phyloP scores from a whole-genome alignment of 805 yeast species.

The Crinitomyces ghanaensis region DNA sequence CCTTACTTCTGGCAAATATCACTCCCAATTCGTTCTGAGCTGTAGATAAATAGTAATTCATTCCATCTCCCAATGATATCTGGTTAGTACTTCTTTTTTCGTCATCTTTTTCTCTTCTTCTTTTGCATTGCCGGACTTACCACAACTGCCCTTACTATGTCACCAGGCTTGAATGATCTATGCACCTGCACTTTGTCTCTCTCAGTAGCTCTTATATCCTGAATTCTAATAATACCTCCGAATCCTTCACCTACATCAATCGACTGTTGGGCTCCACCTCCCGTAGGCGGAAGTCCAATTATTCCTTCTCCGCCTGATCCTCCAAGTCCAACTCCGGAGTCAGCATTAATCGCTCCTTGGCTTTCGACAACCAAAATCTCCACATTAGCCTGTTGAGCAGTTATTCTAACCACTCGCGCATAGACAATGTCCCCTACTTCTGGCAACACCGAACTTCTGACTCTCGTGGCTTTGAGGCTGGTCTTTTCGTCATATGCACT shows the following conservation, averaged over 20 bases:
- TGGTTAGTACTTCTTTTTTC: slow-evolving; percentile 4
- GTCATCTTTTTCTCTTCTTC: too few relatives aligned
- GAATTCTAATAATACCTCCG: slow-evolving; percentile 74
- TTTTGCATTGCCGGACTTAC: too few relatives aligned
- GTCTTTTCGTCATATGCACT: slow-evolving; percentile 9
- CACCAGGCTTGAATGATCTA: slow-evolving; percentile 83
- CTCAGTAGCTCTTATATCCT: slow-evolving; percentile 85
- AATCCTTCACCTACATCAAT: slow-evolving; percentile 75
- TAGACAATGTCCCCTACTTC: slow-evolving; percentile 76
- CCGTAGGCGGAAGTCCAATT: slow-evolving; percentile 6
- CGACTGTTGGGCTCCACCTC: slow-evolving; percentile 19
- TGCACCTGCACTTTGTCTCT: slow-evolving; percentile 73
- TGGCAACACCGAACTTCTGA: slow-evolving; percentile 37
- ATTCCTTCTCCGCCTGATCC: slow-evolving; percentile 28
- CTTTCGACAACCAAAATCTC: slow-evolving; percentile 67
- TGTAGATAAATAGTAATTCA: slow-evolving; percentile 78
- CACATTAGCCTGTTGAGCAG: slow-evolving; percentile 58
- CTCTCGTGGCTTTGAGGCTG: slow-evolving; percentile 7
- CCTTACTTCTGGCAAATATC: slow-evolving; percentile 66
- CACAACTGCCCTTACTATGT: slow-evolving; percentile 73
- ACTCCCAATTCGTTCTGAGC: slow-evolving; percentile 91
- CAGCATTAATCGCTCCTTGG: slow-evolving; percentile 42
- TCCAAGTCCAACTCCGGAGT: slow-evolving; percentile 56
- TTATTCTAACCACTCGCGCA: slow-evolving; percentile 58
- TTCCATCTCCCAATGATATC: slow-evolving; percentile 83